Conservation (phyloP, 2,329 filamentous ascomycete species). For the Blastomyces parvus region DNA sequence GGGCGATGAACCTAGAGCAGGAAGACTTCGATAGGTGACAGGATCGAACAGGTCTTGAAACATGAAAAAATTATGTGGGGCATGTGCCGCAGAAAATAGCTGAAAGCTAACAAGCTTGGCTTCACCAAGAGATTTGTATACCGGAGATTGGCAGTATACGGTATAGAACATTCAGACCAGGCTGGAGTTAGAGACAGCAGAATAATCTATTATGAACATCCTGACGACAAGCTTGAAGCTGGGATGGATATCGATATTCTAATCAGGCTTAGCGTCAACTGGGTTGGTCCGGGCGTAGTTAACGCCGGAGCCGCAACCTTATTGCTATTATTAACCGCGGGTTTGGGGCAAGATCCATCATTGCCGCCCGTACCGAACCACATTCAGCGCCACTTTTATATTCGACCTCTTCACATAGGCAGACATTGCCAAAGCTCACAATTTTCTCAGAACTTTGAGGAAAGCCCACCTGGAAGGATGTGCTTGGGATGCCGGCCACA, state of each 20-base stretch:
- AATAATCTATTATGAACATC: background rate
- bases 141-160: background rate
- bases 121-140: background rate
- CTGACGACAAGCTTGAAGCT: background rate
- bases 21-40: background rate
- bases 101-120: background rate
- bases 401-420: background rate
- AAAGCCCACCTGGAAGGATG: background rate
- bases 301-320: background rate
- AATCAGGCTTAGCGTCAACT: background rate
- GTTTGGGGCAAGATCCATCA: too few species aligned
- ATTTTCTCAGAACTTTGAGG: background rate
- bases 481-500: slow-evolving; percentile 9
- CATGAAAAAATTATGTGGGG: background rate
- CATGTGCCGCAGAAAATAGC: background rate
- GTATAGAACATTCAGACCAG: background rate
- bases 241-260: background rate
- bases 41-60: background rate
- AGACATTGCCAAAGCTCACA: background rate
- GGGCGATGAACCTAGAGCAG: background rate
- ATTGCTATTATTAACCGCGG: background rate
- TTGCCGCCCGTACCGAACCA: too few species aligned
- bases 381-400: background rate
- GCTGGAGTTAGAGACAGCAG: background rate
- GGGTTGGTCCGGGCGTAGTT: background rate